Evolutionary conservation across 805 yeast genomes (phyloP).

Genomic region (Saccharomyces cerevisiae): DNA sequence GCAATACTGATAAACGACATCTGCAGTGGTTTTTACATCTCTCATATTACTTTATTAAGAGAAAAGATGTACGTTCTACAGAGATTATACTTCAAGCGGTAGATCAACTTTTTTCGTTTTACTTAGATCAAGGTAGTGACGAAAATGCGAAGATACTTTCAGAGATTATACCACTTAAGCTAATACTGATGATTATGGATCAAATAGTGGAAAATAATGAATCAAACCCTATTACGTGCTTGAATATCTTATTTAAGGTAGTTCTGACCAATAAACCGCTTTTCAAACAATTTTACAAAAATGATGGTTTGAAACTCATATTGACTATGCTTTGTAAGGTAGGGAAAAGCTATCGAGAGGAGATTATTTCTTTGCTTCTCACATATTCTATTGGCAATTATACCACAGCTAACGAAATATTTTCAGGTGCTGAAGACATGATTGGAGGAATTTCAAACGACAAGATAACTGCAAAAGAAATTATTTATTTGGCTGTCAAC

Average conservation of each 20-base stretch:
- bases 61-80: slow-evolving; percentile 19
- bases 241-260: slow-evolving; percentile 44
- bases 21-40: slow-evolving; percentile 45
- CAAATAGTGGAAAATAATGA: slow-evolving; percentile 20
- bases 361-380: slow-evolving; percentile 42
- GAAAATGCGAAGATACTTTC: slow-evolving; percentile 38
- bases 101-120: slow-evolving; percentile 28
- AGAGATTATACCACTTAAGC: slow-evolving; percentile 53
- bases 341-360: slow-evolving; percentile 27
- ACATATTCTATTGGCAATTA: slow-evolving; percentile 20
- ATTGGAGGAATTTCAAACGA: slow-evolving; percentile 11
- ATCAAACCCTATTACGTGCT: slow-evolving; percentile 12
- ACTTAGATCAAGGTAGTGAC: slow-evolving; percentile 34
- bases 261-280: slow-evolving; percentile 41
- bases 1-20: slow-evolving; percentile 47
- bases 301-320: slow-evolving; percentile 37
- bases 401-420: slow-evolving; percentile 30
- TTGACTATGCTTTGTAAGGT: slow-evolving; percentile 39
- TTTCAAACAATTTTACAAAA: slow-evolving; percentile 42
- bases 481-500: slow-evolving; percentile 31
- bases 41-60: slow-evolving; percentile 41
- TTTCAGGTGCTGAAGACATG: slow-evolving; percentile 33
- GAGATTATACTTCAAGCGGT: slow-evolving; percentile 29
- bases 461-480: slow-evolving; percentile 37
- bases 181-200: slow-evolving; percentile 49